Conservation (phyloP, 208 protist species). For the Leishmania gerbilli region DNA sequence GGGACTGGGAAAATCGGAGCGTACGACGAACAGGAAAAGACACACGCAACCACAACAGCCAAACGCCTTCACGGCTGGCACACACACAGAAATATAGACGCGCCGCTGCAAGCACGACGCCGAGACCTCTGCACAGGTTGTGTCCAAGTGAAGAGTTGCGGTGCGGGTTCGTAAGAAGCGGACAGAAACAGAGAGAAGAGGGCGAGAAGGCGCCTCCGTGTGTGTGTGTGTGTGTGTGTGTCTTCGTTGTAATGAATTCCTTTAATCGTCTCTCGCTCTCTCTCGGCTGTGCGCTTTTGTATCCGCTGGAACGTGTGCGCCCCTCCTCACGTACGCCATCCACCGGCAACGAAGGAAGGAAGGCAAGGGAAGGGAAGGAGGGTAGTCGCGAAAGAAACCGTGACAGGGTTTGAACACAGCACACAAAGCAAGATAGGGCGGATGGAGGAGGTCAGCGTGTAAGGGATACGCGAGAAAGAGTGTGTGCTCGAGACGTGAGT, state of each 20-base stretch:
- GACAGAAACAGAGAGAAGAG: not conserved
- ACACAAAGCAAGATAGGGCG: not conserved
- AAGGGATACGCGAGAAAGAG: not conserved
- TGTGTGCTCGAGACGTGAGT: not conserved
- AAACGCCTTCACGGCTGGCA: not conserved
- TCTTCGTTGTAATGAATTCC: not conserved
- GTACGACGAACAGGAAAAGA: not conserved
- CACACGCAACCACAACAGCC: not conserved
- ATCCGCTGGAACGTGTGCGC: not conserved
- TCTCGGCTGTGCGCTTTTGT: not conserved
- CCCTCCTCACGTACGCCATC: not conserved
- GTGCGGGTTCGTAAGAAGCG: not conserved
- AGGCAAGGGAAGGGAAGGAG: not conserved
- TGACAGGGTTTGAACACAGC: too few species aligned
- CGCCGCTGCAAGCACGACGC: not conserved
- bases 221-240: not conserved
- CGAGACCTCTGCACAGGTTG: not conserved
- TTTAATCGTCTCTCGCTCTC: not conserved
- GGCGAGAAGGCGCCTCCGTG: not conserved
- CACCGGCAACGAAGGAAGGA: not conserved
- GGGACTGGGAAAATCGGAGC: not conserved
- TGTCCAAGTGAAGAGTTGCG: not conserved
- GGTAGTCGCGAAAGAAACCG: too few species aligned
- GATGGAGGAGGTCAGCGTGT: not conserved
- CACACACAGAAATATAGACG: not conserved